phyloP scores from a whole-genome alignment of 768 basidiomycete genomes.

The Agaricus subrufescens region DNA sequence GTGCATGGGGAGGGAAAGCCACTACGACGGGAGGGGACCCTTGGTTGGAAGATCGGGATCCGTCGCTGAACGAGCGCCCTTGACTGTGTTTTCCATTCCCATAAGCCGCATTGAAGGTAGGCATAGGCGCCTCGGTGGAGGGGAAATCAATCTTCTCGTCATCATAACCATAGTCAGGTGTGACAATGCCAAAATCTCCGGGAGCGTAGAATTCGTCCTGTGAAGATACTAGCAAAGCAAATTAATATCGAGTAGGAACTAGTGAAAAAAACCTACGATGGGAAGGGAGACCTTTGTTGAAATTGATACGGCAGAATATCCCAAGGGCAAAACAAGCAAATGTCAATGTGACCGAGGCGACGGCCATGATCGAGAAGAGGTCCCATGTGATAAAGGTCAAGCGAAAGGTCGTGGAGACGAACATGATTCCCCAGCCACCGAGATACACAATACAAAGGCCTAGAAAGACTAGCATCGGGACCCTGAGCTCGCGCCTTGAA shows the following conservation, averaged over 20 bases:
- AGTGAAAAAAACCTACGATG: slow-evolving; percentile 45
- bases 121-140: slow-evolving; percentile 43
- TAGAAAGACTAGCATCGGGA: slow-evolving; percentile 62
- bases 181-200: slow-evolving; percentile 16
- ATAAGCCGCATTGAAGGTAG: slow-evolving; percentile 46
- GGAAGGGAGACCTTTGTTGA: slow-evolving; percentile 66
- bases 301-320: slow-evolving; percentile 65
- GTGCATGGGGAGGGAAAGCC: slow-evolving; percentile 26
- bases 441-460: slow-evolving; percentile 56
- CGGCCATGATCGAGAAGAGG: slow-evolving; percentile 66
- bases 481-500: slow-evolving; percentile 59
- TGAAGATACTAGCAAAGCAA: slow-evolving; percentile 40
- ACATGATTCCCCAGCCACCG: slow-evolving; percentile 68
- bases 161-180: slow-evolving; percentile 34
- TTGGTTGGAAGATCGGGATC: slow-evolving; percentile 47
- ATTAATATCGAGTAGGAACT: neutral
- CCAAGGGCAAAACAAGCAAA: slow-evolving; percentile 55
- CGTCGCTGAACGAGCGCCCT: slow-evolving; percentile 24
- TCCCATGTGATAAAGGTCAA: slow-evolving; percentile 73
- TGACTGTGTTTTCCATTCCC: slow-evolving; percentile 23
- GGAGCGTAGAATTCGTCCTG: slow-evolving; percentile 44
- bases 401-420: slow-evolving; percentile 65
- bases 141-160: slow-evolving; percentile 65
- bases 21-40: slow-evolving; percentile 17
- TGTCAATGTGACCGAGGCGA: slow-evolving; percentile 53